These are phyloP conservation scores for Paraurostyla sp. DNA, from an alignment of 73 alveolate species.

Conservation along the genomic window DNA sequence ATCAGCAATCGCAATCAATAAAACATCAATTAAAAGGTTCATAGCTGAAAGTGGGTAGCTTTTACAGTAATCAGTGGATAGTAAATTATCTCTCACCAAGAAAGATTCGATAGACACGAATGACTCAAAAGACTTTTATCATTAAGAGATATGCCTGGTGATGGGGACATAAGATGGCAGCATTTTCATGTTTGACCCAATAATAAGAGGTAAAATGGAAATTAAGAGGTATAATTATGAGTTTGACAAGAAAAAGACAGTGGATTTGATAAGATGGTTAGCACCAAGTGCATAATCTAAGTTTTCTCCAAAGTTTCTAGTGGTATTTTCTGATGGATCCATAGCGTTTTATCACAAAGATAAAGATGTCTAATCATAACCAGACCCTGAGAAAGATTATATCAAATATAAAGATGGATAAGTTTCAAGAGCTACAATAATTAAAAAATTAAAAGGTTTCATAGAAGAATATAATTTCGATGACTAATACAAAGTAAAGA, in stretches of 20 bases:
- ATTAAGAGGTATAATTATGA: slow-evolving; percentile 2
- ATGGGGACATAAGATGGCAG: slow-evolving; percentile 37
- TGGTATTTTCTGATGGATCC: slow-evolving; percentile 42
- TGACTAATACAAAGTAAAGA: not conserved
- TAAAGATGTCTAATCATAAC: not conserved
- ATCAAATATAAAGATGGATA: not conserved
- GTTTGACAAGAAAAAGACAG: not conserved
- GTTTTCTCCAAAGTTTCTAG: slow-evolving; percentile 5
- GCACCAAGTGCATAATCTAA: not conserved
- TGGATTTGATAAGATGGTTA: slow-evolving; percentile 27
- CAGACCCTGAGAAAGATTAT: slow-evolving; percentile 13
- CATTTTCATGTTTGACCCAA: slow-evolving; percentile 25
- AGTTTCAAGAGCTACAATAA: not conserved
- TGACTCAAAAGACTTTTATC: not conserved
- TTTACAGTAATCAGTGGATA: not conserved
- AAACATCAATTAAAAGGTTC: not conserved
- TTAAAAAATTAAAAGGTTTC: slow-evolving; percentile 2
- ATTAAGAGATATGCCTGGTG: slow-evolving; percentile 2
- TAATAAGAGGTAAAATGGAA: not conserved
- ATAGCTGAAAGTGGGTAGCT: not conserved
- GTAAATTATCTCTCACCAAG: too few relatives aligned
- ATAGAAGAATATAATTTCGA: not conserved
- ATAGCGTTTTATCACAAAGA: slow-evolving; percentile 35
- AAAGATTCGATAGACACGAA: too few relatives aligned
- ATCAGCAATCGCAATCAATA: slow-evolving; percentile 1